These are phyloP conservation scores for Mediolabrus comicus DNA, from an alignment of 108 stramenopile species.

Conservation along the genomic window DNA sequence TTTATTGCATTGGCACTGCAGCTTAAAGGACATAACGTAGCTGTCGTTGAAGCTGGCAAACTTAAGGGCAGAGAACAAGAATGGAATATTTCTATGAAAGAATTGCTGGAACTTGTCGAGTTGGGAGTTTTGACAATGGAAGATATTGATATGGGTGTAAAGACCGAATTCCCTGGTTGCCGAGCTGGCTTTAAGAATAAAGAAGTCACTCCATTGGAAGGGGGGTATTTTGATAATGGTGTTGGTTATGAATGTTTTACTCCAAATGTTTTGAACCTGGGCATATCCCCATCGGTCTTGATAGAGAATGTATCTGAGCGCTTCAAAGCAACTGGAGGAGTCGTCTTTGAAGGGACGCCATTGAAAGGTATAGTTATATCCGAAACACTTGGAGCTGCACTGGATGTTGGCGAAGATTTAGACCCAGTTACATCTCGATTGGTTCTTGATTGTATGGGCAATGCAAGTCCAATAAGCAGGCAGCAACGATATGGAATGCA, in stretches of 20 bases:
- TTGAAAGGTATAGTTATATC: conserved; percentile 73
- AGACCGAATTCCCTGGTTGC: conserved; percentile 80
- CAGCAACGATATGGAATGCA: conserved; percentile 82
- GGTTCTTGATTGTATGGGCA: conserved; percentile 95
- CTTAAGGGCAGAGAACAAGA: conserved; percentile 89
- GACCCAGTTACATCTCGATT: conserved; percentile 77
- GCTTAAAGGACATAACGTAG: conserved; percentile 66
- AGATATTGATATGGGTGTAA: conserved; percentile 76
- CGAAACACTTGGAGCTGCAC: conserved; percentile 65
- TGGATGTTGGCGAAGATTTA: conserved; percentile 66
- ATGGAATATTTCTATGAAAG: conserved; percentile 92
- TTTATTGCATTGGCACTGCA: conserved; percentile 88
- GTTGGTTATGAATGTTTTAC: conserved; percentile 77
- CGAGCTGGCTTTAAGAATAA: conserved; percentile 75
- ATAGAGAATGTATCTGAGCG: conserved; percentile 58
- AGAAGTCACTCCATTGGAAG: conserved; percentile 67
- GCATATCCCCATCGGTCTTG: conserved; percentile 65
- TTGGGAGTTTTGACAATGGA: conserved; percentile 74
- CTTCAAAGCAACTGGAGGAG: conserved; percentile 62
- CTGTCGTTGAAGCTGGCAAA: conserved; percentile 82
- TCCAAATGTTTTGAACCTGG: conserved; percentile 78
- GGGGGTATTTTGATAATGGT: conserved; percentile 77
- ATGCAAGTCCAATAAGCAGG: conserved; percentile 83
- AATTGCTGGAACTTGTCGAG: conserved; percentile 75
- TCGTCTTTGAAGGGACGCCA: conserved; percentile 58